Base-by-base conservation (phyloP, 2,329 filamentous ascomycete species). In the Massarina eburnea region DNA sequence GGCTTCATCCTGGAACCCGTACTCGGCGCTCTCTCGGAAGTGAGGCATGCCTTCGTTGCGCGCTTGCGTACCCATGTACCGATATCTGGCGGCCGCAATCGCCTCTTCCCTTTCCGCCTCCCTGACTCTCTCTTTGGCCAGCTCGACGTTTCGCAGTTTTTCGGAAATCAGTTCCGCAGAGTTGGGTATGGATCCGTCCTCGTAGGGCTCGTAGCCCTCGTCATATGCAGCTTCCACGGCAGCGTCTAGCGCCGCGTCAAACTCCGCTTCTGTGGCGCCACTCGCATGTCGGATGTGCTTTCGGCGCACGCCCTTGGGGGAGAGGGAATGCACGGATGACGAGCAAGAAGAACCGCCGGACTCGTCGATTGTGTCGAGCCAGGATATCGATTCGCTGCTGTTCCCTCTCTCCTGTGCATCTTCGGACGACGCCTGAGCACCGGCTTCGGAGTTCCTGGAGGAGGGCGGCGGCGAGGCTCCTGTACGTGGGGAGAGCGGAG, bases 141-240 rank as follows among this genome's bases (percentile, higher is more conserved):
- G 62, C 67, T 92, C 86, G 4, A 91, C 84, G 57, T 83, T 86
- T 32, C 81, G 78, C 57, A 72, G 29, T 49, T 64, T 56, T 42
- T 61, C 51, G 62, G 73, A 49, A 55, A 62, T 52, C 59, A 63
- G 51, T 46, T 70, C 65, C 12, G 60, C 55, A 20, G 64, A 53
- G 19, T 59, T 53, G 48, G 59, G 46, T 75, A 76, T 8, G 80
- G 75, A 18, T 21, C 76, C 71, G 19, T 75, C 71, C 15, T 78
- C 77, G 67, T 81, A 83, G 3, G 88, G 88, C 63, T 96, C 91
- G 52, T 90, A 88, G 1, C 89, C 89, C 52, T 96, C 91, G 66
- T 96, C 88, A 67, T 97, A 99, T 4, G 92, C 94, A 40, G 92
- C 92, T 70, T 97, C 94, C 8, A 97, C 91, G 12, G 94, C 94